phyloP scores from a whole-genome alignment of 805 yeast species.

The Metschnikowia matae region DNA sequence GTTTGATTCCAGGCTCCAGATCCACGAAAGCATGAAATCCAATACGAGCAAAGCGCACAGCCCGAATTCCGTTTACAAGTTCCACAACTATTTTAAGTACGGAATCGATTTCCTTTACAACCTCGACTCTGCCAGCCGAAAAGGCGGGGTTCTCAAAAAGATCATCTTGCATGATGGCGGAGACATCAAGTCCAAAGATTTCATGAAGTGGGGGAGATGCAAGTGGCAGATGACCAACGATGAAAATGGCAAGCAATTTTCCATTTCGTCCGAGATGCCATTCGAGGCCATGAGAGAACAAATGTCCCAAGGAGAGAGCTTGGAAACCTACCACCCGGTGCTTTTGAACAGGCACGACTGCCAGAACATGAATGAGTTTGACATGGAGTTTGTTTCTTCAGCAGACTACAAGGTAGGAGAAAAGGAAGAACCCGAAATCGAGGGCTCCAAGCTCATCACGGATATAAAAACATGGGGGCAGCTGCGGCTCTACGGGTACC shows the following conservation, averaged over 20 bases:
- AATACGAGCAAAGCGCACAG: constrained; percentile 19
- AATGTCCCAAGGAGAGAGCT: constrained; percentile 17
- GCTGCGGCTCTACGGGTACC: constrained; percentile 37
- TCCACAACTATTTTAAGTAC: constrained; percentile 53
- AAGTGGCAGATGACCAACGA: constrained; percentile 35
- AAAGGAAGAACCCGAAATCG: constrained; percentile 6
- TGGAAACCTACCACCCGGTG: constrained; percentile 25
- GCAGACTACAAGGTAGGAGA: constrained; percentile 13
- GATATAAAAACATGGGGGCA: constrained; percentile 40
- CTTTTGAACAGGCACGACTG: constrained; percentile 37
- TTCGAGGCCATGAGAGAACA: constrained; percentile 15
- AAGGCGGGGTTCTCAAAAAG: constrained; percentile 39
- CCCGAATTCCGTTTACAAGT: constrained; percentile 26
- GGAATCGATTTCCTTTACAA: constrained; percentile 56
- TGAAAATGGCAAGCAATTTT: constrained; percentile 5
- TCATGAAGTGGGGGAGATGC: constrained; percentile 52
- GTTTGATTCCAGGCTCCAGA: constrained; percentile 40
- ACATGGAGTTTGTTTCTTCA: constrained; percentile 29
- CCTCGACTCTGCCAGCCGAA: constrained; percentile 23
- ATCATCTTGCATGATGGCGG: constrained; percentile 50
- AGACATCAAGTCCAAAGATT: constrained; percentile 46
- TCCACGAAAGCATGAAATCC: constrained; percentile 21
- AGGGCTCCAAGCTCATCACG: constrained; percentile 7
- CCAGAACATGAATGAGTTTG: constrained; percentile 34
- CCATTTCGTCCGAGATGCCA: constrained; percentile 26